phyloP scores from a whole-genome alignment of 2,329 filamentous ascomycete genomes.

The Aspergillus luchuensis region DNA sequence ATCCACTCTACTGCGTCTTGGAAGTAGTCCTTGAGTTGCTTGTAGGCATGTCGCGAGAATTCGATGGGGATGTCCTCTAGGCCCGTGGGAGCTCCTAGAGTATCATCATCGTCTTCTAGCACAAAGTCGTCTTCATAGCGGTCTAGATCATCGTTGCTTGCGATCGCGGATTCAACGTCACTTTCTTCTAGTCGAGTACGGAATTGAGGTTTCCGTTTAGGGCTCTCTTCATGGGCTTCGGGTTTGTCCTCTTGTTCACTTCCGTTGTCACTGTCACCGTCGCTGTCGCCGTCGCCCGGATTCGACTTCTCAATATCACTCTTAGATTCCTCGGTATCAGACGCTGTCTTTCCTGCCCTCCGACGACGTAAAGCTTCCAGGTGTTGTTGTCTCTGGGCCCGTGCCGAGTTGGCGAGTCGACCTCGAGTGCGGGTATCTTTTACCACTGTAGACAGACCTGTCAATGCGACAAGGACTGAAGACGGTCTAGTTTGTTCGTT shows the following conservation, averaged over 20 bases:
- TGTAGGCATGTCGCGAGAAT: constrained; percentile 67
- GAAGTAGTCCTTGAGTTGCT: constrained; percentile 72
- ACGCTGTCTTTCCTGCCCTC: constrained; percentile 44
- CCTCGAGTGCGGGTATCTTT: constrained; percentile 46
- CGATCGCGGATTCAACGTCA: constrained; percentile 32
- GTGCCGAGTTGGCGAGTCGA: constrained; percentile 40
- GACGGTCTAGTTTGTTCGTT: background rate
- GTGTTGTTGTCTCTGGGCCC: constrained; percentile 42
- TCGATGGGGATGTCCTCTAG: constrained; percentile 63
- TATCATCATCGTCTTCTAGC: constrained; percentile 61
- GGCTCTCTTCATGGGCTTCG: constrained; percentile 19
- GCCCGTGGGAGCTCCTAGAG: constrained; percentile 58
- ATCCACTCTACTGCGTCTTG: constrained; percentile 76
- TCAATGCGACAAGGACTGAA: background rate
- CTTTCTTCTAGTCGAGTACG: constrained; percentile 28
- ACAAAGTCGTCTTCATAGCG: constrained; percentile 67
- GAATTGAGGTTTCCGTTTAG: constrained; percentile 21
- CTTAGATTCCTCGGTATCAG: constrained; percentile 28
- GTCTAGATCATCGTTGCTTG: constrained; percentile 51
- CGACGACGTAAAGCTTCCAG: constrained; percentile 47
- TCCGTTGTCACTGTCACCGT: constrained; percentile 25
- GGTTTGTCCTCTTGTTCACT: constrained; percentile 17
- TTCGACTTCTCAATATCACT: constrained; percentile 19
- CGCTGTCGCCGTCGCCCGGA: constrained; percentile 21
- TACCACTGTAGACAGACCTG: constrained; percentile 28